Percentiles rank a stretch among this genome's conserved stretches.
These are phyloP conservation scores for Macrophomina tecta DNA, from an alignment of 2,329 filamentous ascomycete species.

Conservation along the genomic window DNA sequence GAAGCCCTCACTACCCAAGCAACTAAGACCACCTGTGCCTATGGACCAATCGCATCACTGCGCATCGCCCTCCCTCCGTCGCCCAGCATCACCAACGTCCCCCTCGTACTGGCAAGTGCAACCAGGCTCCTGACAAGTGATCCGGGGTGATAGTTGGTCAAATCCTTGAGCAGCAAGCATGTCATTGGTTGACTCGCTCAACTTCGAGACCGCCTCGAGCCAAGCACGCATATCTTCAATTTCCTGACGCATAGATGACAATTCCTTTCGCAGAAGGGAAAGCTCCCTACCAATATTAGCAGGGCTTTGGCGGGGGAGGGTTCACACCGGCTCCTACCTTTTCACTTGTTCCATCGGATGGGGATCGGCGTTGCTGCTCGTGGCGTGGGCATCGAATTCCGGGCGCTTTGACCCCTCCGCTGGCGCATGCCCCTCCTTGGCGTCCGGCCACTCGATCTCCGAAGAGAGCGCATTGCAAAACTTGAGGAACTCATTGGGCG, in stretches of 20 bases:
- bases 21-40: no score
- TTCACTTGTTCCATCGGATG: no score
- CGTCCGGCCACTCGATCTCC: neutral
- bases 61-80: neutral
- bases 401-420: neutral
- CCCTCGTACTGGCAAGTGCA: conserved; percentile 2
- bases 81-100: no score
- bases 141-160: neutral
- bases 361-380: no score
- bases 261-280: neutral
- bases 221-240: neutral
- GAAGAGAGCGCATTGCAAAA: neutral
- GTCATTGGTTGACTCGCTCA: neutral
- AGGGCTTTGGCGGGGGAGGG: neutral
- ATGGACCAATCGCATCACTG: neutral
- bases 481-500: neutral
- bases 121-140: neutral
- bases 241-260: neutral
- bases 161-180: neutral
- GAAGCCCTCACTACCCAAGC: no score
- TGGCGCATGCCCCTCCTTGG: neutral
- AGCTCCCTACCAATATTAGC: neutral
- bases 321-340: no score
- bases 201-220: neutral
- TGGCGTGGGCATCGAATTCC: no score